Evolutionary conservation across 2,329 filamentous ascomycete genomes (phyloP).

Genomic region (Epicoccum sorghinum): DNA sequence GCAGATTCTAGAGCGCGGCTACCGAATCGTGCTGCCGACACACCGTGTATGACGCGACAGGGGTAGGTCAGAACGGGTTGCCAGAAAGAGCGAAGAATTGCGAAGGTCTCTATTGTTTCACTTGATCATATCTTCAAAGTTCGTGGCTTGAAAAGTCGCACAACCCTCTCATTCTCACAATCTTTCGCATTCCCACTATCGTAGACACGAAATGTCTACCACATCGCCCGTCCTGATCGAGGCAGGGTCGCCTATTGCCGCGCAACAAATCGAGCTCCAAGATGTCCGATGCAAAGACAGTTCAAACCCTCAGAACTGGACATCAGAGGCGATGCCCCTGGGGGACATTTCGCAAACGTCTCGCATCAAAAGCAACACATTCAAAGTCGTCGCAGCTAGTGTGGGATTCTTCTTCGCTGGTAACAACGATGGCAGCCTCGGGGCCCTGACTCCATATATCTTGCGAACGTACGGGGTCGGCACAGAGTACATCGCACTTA

Average conservation of each 20-base stretch:
- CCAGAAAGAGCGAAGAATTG: conserved; percentile 3
- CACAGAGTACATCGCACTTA: conserved; percentile 52
- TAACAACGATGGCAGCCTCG: conserved; percentile 68
- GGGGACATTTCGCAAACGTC: not conserved
- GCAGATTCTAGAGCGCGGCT: too few relatives aligned
- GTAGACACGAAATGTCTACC: not conserved
- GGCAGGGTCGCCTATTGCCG: not conserved
- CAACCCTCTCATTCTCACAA: not conserved
- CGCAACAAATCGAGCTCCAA: not conserved
- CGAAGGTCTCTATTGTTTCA: not conserved
- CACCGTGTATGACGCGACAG: too few relatives aligned
- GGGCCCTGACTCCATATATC: conserved; percentile 68
- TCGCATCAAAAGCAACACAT: not conserved
- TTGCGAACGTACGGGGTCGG: conserved; percentile 62
- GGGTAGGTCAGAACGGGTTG: too few relatives aligned
- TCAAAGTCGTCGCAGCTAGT: conserved; percentile 30
- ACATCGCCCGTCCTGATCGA: not conserved
- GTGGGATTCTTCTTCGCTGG: conserved; percentile 71
- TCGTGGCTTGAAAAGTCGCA: not conserved
- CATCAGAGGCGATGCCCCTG: not conserved
- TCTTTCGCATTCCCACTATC: not conserved
- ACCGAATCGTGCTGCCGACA: too few relatives aligned
- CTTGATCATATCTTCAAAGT: not conserved
- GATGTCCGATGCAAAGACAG: not conserved
- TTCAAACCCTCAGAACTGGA: not conserved